Conservation (phyloP, 2,329 filamentous ascomycete species). For the Dendrostoma leiphaemia region DNA sequence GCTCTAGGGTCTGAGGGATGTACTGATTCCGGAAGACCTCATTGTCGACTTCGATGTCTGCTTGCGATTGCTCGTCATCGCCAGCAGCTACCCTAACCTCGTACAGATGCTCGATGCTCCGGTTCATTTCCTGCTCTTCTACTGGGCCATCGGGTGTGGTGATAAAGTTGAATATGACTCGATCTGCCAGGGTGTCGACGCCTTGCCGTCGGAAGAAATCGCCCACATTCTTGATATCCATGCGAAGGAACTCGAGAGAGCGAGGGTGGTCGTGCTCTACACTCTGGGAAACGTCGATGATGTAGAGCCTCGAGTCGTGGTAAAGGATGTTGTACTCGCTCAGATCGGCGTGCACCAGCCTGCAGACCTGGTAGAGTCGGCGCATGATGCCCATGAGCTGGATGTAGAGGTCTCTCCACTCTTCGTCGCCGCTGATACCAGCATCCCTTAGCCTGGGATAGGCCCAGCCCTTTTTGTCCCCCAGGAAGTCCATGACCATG, state of each 20-base stretch:
- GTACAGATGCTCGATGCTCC: slow-evolving; percentile 66
- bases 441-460: slow-evolving; percentile 88
- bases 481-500: slow-evolving; percentile 90
- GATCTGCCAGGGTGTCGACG: slow-evolving; percentile 77
- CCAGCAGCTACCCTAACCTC: slow-evolving; percentile 47
- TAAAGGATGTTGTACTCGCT: slow-evolving; percentile 98
- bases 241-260: slow-evolving; percentile 88
- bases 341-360: slow-evolving; percentile 90
- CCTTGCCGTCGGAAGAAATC: slow-evolving; percentile 89
- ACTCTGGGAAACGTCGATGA: slow-evolving; percentile 97
- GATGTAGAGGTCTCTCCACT: slow-evolving; percentile 77
- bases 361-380: slow-evolving; percentile 87
- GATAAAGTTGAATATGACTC: slow-evolving; percentile 81
- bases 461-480: slow-evolving; percentile 80
- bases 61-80: slow-evolving; percentile 33
- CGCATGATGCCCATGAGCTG: slow-evolving; percentile 88
- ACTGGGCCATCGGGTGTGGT: slow-evolving; percentile 58
- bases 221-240: slow-evolving; percentile 97
- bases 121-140: slow-evolving; percentile 59
- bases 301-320: slow-evolving; percentile 76
- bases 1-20: slow-evolving; percentile 91
- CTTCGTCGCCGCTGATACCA: slow-evolving; percentile 65
- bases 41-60: slow-evolving; percentile 73
- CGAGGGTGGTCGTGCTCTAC: slow-evolving; percentile 96
- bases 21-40: slow-evolving; percentile 95